phyloP scores from a whole-genome alignment of 768 basidiomycete species.

The Suillus tomentosus region DNA sequence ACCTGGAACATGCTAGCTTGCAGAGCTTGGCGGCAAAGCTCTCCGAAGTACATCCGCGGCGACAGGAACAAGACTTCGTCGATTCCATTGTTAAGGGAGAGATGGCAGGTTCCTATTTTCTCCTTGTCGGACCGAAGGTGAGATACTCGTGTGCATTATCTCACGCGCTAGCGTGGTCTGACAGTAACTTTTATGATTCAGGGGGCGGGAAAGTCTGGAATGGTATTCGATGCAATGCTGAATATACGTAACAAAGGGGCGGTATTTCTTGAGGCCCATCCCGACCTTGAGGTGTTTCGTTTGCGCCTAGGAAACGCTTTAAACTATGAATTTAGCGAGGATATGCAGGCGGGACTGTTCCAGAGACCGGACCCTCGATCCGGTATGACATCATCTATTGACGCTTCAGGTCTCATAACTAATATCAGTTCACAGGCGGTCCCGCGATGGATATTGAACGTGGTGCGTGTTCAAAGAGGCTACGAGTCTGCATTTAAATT shows the following conservation, averaged over 20 bases:
- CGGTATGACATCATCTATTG: constrained; percentile 40
- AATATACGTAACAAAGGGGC: constrained; percentile 70
- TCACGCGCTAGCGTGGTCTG: constrained; percentile 9
- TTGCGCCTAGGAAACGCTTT: constrained; percentile 84
- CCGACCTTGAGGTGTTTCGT: constrained; percentile 85
- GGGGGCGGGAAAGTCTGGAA: constrained; percentile 50
- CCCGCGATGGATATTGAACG: constrained; percentile 42
- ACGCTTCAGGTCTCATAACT: constrained; percentile 16
- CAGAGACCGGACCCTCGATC: constrained; percentile 83
- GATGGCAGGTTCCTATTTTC: constrained; percentile 68
- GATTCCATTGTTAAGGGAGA: constrained; percentile 79
- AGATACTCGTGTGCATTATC: constrained; percentile 8
- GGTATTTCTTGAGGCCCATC: constrained; percentile 81
- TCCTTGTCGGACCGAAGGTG: constrained; percentile 81
- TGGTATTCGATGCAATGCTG: constrained; percentile 82
- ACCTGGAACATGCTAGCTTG: background rate
- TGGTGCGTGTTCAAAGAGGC: background rate
- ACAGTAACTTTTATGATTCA: constrained; percentile 26
- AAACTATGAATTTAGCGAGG: constrained; percentile 86
- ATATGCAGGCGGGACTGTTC: constrained; percentile 79
- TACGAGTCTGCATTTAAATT: background rate
- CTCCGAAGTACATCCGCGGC: constrained; percentile 48
- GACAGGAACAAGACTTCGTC: constrained; percentile 74
- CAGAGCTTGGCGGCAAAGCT: background rate
- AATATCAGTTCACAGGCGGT: constrained; percentile 48